Evolutionary conservation across 1,139 yeast genomes (phyloP).

Genomic region (Blastobotrys raffinosifermentans): DNA sequence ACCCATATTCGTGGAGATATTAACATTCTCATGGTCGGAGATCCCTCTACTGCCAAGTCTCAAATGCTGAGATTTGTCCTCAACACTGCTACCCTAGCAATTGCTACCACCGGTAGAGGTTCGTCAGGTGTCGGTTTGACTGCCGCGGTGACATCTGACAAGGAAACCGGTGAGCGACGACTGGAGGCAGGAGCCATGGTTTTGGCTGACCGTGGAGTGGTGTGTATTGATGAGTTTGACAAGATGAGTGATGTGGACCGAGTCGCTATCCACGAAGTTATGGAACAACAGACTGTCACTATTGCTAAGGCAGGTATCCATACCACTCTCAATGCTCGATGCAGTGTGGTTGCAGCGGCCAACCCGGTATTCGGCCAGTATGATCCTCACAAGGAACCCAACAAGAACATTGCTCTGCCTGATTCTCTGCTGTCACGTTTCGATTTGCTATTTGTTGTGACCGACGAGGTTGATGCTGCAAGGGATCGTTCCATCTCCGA

Average conservation of each 20-base stretch:
- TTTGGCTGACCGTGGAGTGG: constrained; percentile 93
- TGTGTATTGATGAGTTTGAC: constrained; percentile 97
- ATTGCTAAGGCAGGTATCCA: constrained; percentile 98
- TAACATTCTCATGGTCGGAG: constrained; percentile 94
- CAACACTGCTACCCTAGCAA: constrained; percentile 91
- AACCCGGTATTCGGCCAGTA: constrained; percentile 97
- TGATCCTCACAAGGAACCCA: constrained; percentile 94
- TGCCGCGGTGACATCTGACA: constrained; percentile 95
- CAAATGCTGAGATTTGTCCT: constrained; percentile 90
- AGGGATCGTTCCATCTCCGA: constrained; percentile 86
- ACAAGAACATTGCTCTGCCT: constrained; percentile 92
- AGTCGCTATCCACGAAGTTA: constrained; percentile 98
- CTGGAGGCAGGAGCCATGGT: constrained; percentile 99
- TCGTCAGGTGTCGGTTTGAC: constrained; percentile 99
- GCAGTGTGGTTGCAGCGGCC: constrained; percentile 97
- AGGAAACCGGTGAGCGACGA: constrained; percentile 94
- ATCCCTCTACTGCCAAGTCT: constrained; percentile 97
- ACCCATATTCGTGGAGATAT: constrained; percentile 98
- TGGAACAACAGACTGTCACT: constrained; percentile 99
- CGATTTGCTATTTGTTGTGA: constrained; percentile 89
- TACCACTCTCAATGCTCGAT: constrained; percentile 92
- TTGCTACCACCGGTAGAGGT: constrained; percentile 98
- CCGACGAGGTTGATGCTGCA: constrained; percentile 85
- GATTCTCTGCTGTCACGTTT: constrained; percentile 96
- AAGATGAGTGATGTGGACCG: constrained; percentile 96